phyloP scores from a whole-genome alignment of 2,329 filamentous ascomycete genomes.

The Colletotrichum chrysophilum region DNA sequence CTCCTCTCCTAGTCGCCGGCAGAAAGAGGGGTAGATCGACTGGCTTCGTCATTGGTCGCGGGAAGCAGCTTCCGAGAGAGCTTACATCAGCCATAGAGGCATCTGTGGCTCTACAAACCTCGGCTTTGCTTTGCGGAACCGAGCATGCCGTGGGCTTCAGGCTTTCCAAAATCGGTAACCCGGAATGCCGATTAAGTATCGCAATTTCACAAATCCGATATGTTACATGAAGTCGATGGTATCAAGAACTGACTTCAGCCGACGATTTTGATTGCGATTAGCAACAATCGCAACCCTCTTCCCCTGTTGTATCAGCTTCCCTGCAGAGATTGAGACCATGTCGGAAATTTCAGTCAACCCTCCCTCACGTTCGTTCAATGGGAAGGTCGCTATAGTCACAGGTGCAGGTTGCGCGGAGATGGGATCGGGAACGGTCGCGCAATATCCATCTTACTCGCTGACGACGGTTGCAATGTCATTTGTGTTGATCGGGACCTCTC shows the following conservation, averaged over 20 bases:
- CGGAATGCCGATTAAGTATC: background rate
- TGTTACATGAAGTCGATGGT: background rate
- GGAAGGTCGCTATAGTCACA: slow-evolving; percentile 55
- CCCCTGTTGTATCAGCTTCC: background rate
- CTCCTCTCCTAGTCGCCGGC: background rate
- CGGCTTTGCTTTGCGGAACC: background rate
- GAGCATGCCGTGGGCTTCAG: background rate
- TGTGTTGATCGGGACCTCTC: slow-evolving; percentile 58
- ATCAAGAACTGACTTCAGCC: background rate
- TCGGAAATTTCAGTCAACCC: slow-evolving; percentile 10
- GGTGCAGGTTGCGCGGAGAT: slow-evolving; percentile 60
- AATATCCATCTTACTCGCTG: slow-evolving; percentile 62
- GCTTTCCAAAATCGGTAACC: background rate
- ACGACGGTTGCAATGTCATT: slow-evolving; percentile 63
- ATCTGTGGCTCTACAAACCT: background rate
- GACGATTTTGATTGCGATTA: background rate
- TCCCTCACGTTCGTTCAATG: slow-evolving; percentile 29
- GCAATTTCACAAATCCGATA: background rate
- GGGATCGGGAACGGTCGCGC: slow-evolving; percentile 67
- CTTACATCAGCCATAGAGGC: background rate
- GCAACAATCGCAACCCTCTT: background rate
- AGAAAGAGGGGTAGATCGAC: background rate
- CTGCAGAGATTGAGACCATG: background rate
- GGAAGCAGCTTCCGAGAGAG: background rate
- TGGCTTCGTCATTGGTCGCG: background rate